Evolutionary conservation across 768 basidiomycete genomes (phyloP).

Genomic region (Trametes elegans): DNA sequence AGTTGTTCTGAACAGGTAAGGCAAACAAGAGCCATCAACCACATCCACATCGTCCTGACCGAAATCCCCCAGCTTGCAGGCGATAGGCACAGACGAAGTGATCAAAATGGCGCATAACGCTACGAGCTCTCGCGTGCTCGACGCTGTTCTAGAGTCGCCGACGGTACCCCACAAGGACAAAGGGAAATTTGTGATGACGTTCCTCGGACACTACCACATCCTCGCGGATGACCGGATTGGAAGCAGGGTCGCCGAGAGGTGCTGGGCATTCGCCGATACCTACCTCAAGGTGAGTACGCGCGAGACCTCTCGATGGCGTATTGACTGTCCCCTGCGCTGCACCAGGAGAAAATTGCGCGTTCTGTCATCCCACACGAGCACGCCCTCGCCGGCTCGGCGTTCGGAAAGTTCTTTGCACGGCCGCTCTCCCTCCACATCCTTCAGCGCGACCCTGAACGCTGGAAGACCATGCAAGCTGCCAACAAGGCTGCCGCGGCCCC

Average conservation of each 20-base stretch:
- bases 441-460: constrained; percentile 77
- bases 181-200: constrained; percentile 66
- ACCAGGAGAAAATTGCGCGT: constrained; percentile 87
- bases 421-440: constrained; percentile 78
- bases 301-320: neutral
- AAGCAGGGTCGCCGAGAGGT: constrained; percentile 85
- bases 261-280: constrained; percentile 89
- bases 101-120: constrained; percentile 60
- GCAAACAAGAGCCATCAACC: neutral
- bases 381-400: constrained; percentile 71
- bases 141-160: constrained; percentile 68
- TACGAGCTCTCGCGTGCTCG: constrained; percentile 76
- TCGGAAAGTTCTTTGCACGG: constrained; percentile 84
- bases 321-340: neutral
- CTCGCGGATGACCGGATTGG: constrained; percentile 91
- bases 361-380: constrained; percentile 73
- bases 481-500: constrained; percentile 27
- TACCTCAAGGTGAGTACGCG: constrained; percentile 71
- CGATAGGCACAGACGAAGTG: constrained; percentile 54
- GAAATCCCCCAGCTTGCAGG: constrained; percentile 9
- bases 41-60: neutral
- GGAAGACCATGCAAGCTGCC: constrained; percentile 63
- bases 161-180: constrained; percentile 63
- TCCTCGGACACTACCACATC: constrained; percentile 75
- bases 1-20: constrained; percentile 68